phyloP scores from a whole-genome alignment of 495 filamentous ascomycete species.

The Friedmanniomyces endolithicus region DNA sequence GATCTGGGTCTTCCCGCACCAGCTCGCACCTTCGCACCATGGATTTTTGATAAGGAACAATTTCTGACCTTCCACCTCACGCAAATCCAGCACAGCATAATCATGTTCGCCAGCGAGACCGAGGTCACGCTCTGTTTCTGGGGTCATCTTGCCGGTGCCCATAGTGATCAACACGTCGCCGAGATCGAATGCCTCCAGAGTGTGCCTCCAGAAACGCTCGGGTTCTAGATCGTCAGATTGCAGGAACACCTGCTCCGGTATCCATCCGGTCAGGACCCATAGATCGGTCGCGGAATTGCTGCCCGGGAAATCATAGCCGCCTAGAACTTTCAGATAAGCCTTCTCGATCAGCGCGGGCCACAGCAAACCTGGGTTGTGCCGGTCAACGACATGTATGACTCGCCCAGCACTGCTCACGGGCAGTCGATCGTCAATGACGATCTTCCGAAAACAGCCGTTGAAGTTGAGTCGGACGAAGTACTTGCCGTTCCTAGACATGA shows the following conservation, averaged over 20 bases:
- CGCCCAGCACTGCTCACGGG: conserved; percentile 62
- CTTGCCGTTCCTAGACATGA: conserved; percentile 63
- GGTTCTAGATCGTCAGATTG: conserved; percentile 67
- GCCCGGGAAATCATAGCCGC: conserved; percentile 97
- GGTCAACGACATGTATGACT: conserved; percentile 76
- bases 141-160: conserved; percentile 69
- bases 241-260: conserved; percentile 88
- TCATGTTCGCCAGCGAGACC: conserved; percentile 83
- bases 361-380: conserved; percentile 58
- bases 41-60: conserved; percentile 86
- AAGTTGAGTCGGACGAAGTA: conserved; percentile 88
- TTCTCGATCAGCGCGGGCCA: conserved; percentile 97
- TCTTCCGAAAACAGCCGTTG: conserved; percentile 81
- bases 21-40: conserved; percentile 70
- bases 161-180: conserved; percentile 81
- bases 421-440: conserved; percentile 83
- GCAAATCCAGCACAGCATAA: conserved; percentile 79
- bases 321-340: conserved; percentile 90
- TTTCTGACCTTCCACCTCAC: conserved; percentile 47
- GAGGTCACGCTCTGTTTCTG: conserved; percentile 60
- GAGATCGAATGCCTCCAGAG: conserved; percentile 58
- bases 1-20: conserved; percentile 37
- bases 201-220: conserved; percentile 62
- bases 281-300: conserved; percentile 94
- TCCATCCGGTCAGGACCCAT: conserved; percentile 84